Conservation (phyloP, 169 alveolate genomes). For the Plasmodium gonderi region DNA sequence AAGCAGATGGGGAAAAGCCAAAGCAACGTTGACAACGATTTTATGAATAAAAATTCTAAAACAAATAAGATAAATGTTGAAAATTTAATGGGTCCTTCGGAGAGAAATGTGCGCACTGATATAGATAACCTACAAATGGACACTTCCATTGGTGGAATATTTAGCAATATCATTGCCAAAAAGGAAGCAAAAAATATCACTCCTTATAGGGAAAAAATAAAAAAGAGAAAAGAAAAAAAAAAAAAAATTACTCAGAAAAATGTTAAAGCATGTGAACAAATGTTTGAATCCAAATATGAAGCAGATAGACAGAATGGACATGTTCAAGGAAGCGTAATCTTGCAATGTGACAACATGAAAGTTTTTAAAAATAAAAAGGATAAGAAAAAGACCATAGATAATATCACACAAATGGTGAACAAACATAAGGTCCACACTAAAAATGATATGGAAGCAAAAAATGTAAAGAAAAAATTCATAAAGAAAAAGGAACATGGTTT, state of each 20-base stretch:
- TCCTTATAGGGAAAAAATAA: background rate
- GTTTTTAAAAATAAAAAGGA: background rate
- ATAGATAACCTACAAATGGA: background rate
- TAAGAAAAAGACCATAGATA: background rate
- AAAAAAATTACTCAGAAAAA: background rate
- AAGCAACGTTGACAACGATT: background rate
- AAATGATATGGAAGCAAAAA: background rate
- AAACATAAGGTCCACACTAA: background rate
- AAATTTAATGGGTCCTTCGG: background rate
- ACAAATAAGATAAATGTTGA: background rate
- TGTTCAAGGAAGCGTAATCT: background rate
- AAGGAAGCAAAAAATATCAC: too few species aligned
- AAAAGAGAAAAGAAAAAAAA: background rate
- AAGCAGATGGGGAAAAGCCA: background rate
- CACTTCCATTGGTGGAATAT: background rate
- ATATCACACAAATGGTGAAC: background rate
- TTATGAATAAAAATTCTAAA: background rate
- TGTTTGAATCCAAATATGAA: constrained; percentile 24
- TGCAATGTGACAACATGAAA: background rate
- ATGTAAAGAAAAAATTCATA: background rate
- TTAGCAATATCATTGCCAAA: background rate
- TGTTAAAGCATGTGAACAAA: background rate
- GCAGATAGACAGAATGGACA: background rate
- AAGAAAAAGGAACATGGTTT: background rate
- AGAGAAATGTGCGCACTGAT: background rate